A percentile compares a stretch with the other conserved stretches of the same genome.
Evolutionary conservation across 2,329 filamentous ascomycete genomes (phyloP).

Genomic region (Ploettnerulaceae sp.): DNA sequence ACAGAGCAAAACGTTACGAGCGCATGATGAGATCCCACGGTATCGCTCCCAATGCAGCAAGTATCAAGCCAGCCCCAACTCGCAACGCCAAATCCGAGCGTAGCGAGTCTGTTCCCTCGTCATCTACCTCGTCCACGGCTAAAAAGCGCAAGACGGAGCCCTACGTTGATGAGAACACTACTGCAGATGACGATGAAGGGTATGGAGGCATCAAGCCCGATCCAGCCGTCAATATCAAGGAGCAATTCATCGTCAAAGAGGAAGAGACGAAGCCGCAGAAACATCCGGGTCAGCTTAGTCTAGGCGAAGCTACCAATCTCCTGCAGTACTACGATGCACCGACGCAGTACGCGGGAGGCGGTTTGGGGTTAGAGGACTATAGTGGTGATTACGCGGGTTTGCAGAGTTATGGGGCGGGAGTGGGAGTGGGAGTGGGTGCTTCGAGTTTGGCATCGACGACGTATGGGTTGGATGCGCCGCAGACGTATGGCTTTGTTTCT

Average conservation of each 20-base stretch:
- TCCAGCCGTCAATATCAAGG: constrained; percentile 7
- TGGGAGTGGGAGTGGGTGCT: background rate
- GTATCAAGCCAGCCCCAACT: constrained; percentile 22
- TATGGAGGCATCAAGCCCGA: constrained; percentile 20
- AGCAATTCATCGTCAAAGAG: constrained; percentile 19
- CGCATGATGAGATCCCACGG: constrained; percentile 57
- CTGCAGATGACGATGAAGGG: constrained; percentile 24
- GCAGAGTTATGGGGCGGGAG: constrained; percentile 4
- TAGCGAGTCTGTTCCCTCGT: constrained; percentile 4
- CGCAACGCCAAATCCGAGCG: constrained; percentile 19
- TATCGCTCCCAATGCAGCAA: constrained; percentile 36
- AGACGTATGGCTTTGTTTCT: constrained; percentile 10
- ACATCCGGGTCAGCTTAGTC: constrained; percentile 12
- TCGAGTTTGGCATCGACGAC: constrained; percentile 4
- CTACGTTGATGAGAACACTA: constrained; percentile 20
- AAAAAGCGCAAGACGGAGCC: constrained; percentile 28
- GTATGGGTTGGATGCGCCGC: constrained; percentile 11
- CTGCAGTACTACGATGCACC: constrained; percentile 24
- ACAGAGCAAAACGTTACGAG: constrained; percentile 63
- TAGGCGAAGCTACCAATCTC: constrained; percentile 17
- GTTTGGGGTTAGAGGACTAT: constrained; percentile 1
- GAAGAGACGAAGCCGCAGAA: constrained; percentile 12
- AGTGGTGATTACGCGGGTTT: background rate
- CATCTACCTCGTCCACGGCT: constrained; percentile 4
- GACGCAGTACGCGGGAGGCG: constrained; percentile 4